phyloP scores from a whole-genome alignment of 179 eudicot genomes.

The Amaranthus tricolor region DNA sequence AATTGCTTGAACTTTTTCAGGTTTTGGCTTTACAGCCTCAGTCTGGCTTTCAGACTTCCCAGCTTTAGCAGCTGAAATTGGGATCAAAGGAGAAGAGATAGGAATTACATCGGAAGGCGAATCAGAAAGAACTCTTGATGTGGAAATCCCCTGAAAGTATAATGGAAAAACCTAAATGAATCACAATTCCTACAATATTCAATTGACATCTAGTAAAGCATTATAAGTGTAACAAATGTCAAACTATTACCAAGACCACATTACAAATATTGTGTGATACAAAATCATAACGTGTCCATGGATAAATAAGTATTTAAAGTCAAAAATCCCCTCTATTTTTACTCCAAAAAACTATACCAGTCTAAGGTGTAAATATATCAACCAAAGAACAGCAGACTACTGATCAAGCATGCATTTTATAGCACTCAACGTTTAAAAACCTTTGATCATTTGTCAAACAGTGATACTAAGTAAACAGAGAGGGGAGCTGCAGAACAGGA shows the following conservation, averaged over 20 bases:
- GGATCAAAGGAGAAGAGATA: slow-evolving; percentile 74
- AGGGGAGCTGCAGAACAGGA: too few relatives aligned
- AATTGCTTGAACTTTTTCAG: slow-evolving; percentile 74
- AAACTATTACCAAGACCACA: background rate
- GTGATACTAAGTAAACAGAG: too few relatives aligned
- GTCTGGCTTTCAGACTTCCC: slow-evolving; percentile 54
- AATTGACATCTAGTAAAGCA: background rate
- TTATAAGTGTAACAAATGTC: background rate
- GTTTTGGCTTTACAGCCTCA: slow-evolving; percentile 64
- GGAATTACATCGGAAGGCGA: slow-evolving; percentile 64
- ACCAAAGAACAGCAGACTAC: background rate
- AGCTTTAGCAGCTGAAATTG: slow-evolving; percentile 47
- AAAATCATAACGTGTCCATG: background rate
- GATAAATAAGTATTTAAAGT: background rate
- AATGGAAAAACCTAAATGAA: background rate
- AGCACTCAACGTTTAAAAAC: background rate
- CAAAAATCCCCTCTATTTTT: background rate
- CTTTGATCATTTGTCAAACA: background rate
- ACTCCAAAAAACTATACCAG: background rate
- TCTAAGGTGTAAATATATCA: background rate
- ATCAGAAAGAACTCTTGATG: slow-evolving; percentile 63
- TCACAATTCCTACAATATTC: background rate
- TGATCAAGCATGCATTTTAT: background rate
- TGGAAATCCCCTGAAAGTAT: slow-evolving; percentile 55
- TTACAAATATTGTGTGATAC: background rate